These are phyloP conservation scores for Pythium aphanidermatum DNA, from an alignment of 352 stramenopile species.

Conservation along the genomic window DNA sequence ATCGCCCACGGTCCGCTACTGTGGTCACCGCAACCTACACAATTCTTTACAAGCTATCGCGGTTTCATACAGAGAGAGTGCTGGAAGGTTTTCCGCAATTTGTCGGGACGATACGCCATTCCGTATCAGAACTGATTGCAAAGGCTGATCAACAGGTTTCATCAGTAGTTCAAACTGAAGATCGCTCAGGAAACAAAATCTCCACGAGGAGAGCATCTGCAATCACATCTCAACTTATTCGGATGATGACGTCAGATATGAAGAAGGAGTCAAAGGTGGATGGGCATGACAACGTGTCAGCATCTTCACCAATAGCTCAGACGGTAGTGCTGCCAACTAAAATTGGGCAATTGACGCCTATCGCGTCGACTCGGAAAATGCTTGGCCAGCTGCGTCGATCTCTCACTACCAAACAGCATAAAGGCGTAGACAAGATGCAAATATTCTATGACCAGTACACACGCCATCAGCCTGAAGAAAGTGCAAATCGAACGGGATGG, in stretches of 20 bases:
- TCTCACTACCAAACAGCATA: slow-evolving; percentile 2
- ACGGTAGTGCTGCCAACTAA: too few relatives aligned
- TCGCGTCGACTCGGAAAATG: neutral
- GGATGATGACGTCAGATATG: slow-evolving; percentile 1
- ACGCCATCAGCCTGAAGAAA: neutral
- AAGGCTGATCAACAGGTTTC: slow-evolving; percentile 12
- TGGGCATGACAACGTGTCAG: too few relatives aligned
- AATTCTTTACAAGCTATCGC: slow-evolving; percentile 61
- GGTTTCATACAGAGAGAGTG: slow-evolving; percentile 57
- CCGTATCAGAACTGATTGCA: slow-evolving; percentile 21
- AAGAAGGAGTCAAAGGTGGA: neutral
- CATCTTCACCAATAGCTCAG: too few relatives aligned
- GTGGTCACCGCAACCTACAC: slow-evolving; percentile 65
- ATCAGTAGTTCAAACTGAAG: neutral
- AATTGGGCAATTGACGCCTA: too few relatives aligned
- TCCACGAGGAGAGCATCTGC: slow-evolving; percentile 1
- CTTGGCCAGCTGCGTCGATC: slow-evolving; percentile 2
- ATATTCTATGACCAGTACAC: slow-evolving; percentile 18
- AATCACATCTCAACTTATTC: slow-evolving; percentile 10
- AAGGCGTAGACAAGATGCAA: neutral
- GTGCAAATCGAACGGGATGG: neutral
- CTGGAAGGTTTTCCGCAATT: slow-evolving; percentile 50
- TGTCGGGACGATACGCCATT: slow-evolving; percentile 24
- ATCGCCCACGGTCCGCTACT: slow-evolving; percentile 43
- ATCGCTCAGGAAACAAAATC: neutral